Evolutionary conservation across 441 rosid species (phyloP).

Genomic region (Omphalea diandra): DNA sequence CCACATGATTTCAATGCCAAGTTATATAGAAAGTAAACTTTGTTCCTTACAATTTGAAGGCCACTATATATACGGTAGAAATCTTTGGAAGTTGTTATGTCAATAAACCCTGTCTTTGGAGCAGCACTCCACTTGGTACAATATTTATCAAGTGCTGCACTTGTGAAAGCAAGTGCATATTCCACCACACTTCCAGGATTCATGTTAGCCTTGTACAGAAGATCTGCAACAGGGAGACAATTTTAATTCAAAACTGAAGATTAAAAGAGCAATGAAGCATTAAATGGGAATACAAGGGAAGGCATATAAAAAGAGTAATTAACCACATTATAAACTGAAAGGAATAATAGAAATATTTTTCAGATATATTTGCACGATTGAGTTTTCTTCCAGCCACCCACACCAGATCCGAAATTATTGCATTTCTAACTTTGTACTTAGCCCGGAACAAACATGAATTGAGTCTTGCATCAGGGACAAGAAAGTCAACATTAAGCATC

Average conservation of each 20-base stretch:
- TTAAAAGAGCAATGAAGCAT: constrained; percentile 11
- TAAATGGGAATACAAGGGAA: background rate
- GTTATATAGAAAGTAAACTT: constrained; percentile 3
- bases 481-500: background rate
- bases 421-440: constrained; percentile 4
- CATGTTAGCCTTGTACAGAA: constrained; percentile 91
- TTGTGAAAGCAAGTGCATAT: constrained; percentile 97
- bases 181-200: constrained; percentile 94
- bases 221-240: constrained; percentile 54
- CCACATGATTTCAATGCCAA: background rate
- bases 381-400: background rate
- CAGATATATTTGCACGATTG: background rate
- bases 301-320: constrained; percentile 6
- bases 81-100: constrained; percentile 95
- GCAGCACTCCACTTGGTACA: constrained; percentile 96
- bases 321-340: background rate
- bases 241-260: constrained; percentile 22
- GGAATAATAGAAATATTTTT: background rate
- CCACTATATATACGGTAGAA: constrained; percentile 95
- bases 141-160: constrained; percentile 92
- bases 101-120: constrained; percentile 96
- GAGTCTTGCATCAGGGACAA: background rate
- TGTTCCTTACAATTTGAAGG: constrained; percentile 84
- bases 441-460: background rate
- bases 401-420: background rate